Conservation (phyloP, 176 grass and related monocot species). For the Urochloa ruziziensis region DNA sequence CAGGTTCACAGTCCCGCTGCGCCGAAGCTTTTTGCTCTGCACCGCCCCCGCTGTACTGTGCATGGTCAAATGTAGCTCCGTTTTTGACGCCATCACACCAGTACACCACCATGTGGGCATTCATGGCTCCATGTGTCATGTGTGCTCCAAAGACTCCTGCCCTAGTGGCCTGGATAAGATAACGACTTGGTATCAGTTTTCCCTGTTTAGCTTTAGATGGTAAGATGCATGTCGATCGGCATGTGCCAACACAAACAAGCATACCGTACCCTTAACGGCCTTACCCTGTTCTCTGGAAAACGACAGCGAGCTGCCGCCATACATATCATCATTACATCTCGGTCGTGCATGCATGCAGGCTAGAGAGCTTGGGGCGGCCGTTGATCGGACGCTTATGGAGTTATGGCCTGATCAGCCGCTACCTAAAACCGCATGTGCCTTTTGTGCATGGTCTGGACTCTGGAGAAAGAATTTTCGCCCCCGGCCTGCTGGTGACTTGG, state of each 20-base stretch:
- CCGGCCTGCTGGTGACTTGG: neutral
- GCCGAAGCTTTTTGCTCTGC: neutral
- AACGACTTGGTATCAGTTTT: neutral
- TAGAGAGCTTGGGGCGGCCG: neutral
- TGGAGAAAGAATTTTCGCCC: neutral
- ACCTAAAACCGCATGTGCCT: neutral
- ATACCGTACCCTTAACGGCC: too few species aligned
- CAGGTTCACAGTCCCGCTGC: neutral
- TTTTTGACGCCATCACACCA: neutral
- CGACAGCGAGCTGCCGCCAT: neutral
- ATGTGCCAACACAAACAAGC: neutral
- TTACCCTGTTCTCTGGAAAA: neutral
- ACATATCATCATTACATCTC: neutral
- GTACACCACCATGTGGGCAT: neutral
- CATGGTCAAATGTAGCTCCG: neutral
- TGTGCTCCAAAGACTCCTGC: neutral
- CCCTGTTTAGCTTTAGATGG: neutral
- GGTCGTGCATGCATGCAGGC: neutral
- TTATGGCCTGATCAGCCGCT: neutral
- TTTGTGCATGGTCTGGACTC: neutral
- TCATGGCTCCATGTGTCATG: neutral
- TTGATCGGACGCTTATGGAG: slow-evolving; percentile 27
- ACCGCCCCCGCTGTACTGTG: too few species aligned
- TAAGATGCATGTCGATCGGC: too few species aligned
- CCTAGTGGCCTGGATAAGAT: neutral